Conservation (phyloP, 495 filamentous ascomycete genomes). For the Astrocystis sublimbata region DNA sequence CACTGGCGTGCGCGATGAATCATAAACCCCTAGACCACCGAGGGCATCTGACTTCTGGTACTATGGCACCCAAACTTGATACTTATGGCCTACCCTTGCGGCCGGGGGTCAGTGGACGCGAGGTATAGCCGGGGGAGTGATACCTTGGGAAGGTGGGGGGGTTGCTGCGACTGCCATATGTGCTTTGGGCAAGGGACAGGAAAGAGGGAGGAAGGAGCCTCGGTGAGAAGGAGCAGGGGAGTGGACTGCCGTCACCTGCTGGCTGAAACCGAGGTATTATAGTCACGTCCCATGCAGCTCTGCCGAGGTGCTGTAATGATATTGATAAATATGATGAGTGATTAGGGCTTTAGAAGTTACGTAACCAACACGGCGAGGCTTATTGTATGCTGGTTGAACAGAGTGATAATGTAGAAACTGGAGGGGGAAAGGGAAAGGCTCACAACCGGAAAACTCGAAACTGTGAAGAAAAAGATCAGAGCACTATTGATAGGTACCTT, state of each 20-base stretch:
- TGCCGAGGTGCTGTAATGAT: too few relatives aligned
- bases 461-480: too few relatives aligned
- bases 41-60: not conserved
- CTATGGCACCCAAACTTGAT: not conserved
- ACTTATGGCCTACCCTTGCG: not conserved
- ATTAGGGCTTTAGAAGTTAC: too few relatives aligned
- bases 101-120: not conserved
- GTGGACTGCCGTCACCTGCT: not conserved
- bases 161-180: not conserved
- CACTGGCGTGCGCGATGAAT: not conserved
- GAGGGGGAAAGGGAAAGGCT: too few relatives aligned
- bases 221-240: not conserved
- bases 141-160: not conserved
- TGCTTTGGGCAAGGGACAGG: not conserved
- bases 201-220: not conserved
- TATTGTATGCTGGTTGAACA: too few relatives aligned
- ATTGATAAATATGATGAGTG: too few relatives aligned
- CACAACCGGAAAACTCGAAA: too few relatives aligned
- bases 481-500: too few relatives aligned
- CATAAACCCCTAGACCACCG: slow-evolving; percentile 10
- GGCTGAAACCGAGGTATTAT: too few relatives aligned
- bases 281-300: too few relatives aligned
- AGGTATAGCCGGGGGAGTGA: not conserved
- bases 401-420: too few relatives aligned
- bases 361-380: too few relatives aligned